Base-by-base conservation (phyloP, 768 basidiomycete genomes). In the Trametes coccinea region DNA sequence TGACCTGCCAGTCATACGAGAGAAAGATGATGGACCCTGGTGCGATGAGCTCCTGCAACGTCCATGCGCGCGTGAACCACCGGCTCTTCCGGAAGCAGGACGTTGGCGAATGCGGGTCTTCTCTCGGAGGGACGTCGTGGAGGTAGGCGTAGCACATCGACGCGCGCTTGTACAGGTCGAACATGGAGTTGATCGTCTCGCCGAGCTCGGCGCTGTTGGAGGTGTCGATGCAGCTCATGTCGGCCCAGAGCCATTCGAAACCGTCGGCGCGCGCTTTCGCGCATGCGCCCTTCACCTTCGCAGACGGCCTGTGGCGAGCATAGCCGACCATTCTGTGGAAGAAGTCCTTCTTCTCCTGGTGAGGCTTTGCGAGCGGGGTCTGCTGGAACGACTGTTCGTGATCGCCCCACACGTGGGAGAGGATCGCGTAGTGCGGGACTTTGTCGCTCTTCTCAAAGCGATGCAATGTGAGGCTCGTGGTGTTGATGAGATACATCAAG, bases 171-270 rank as follows among this genome's bases (percentile, higher is more conserved):
- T 59, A 63, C 22, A 43, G 51, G 11, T 31, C 17, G 48, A 59
- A 59, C 52, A 59, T 54, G 7, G 62, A 63, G 48, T 59, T 63
- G 57, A 63, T 63, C 14, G 62, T 53, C 44, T 64, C 62, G 41
- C 48, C 37, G 27, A 64, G 62, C 58, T 60, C 62, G 5, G 53
- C 53, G 45, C 58, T 60, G 54, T 56, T 64, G 1, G 59, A 37
- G 48, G 59, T 49, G 50, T 64, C 54, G 56, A 64, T 64, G 49
- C 62, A 64, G 34, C 46, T 33, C 10, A 57, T 60, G 51, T 64
- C 62, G 1, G 57, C 37, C 62, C 62, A 64, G n/a, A 56, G 29
- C 62, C 62, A 60, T 1, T 13, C 10, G 14, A 53, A 63, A 30
- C 57, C 56, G 16, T 63, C 56, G 16, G 16, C 40, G 17, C 40